Conservation (phyloP, 208 protist genomes). For the Phytomonas sp. region DNA sequence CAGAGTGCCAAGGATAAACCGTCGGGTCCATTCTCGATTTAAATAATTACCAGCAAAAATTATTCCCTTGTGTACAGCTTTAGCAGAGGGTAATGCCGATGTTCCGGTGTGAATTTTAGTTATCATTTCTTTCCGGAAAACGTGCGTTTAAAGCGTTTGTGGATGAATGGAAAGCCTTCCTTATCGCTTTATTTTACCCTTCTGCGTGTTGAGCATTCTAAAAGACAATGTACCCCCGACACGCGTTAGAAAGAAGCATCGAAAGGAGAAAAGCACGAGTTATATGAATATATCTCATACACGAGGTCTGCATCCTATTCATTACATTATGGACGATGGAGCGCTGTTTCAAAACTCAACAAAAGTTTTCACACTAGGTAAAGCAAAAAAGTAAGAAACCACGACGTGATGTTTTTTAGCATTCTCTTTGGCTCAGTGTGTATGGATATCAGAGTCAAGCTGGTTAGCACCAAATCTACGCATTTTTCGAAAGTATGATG, state of each 20-base stretch:
- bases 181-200: background rate
- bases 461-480: conserved; percentile 63
- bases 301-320: background rate
- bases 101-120: background rate
- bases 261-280: background rate
- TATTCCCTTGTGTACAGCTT: background rate
- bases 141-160: background rate
- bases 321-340: background rate
- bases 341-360: background rate
- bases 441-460: conserved; percentile 63
- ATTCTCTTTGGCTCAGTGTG: conserved; percentile 28
- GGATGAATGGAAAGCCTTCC: background rate
- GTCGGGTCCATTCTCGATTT: conserved; percentile 48
- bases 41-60: conserved; percentile 57
- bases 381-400: background rate
- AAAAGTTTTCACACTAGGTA: background rate
- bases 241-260: background rate
- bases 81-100: background rate
- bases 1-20: conserved; percentile 73
- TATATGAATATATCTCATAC: background rate
- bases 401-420: background rate
- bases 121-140: background rate
- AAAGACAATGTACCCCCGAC: background rate
- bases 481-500: conserved; percentile 77
- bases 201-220: background rate